Conservation (phyloP, 176 grass and related monocot species). For the Oryza glumipatula region DNA sequence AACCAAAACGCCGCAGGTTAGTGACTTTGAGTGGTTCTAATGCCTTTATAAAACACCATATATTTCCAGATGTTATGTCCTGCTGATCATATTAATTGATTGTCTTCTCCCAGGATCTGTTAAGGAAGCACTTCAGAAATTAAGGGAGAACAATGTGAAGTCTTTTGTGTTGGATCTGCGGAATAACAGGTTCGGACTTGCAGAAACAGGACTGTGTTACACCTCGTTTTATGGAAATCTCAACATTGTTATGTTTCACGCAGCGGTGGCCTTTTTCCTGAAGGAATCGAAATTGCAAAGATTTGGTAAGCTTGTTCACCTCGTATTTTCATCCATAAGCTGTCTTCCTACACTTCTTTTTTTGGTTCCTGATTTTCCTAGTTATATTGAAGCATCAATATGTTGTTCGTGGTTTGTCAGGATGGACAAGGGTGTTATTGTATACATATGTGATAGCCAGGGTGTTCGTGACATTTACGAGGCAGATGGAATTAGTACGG, state of each 20-base stretch:
- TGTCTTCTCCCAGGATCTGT: slow-evolving; percentile 59
- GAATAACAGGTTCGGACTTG: slow-evolving; percentile 71
- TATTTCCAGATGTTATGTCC: not conserved
- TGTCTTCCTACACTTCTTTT: not conserved
- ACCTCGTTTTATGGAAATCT: slow-evolving; percentile 21
- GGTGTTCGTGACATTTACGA: slow-evolving; percentile 98
- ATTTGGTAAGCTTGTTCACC: slow-evolving; percentile 67
- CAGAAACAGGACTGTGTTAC: slow-evolving; percentile 13
- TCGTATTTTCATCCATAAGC: not conserved
- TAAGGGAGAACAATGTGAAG: slow-evolving; percentile 90
- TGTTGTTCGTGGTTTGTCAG: slow-evolving; percentile 43
- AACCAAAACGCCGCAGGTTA: slow-evolving; percentile 98
- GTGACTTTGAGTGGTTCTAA: not conserved
- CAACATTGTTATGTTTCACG: slow-evolving; percentile 42
- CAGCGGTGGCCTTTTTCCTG: slow-evolving; percentile 97
- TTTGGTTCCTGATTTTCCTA: not conserved
- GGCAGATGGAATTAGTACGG: slow-evolving; percentile 73
- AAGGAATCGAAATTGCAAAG: slow-evolving; percentile 98
- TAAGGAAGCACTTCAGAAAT: slow-evolving; percentile 85
- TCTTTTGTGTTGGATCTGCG: slow-evolving; percentile 94
- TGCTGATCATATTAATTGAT: slow-evolving; percentile 5
- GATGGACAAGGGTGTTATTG: slow-evolving; percentile 99
- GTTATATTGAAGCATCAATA: not conserved
- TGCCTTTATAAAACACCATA: not conserved
- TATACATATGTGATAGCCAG: slow-evolving; percentile 88